These are phyloP conservation scores for Tinospora cordifolia DNA, from an alignment of 164 flowering plant genomes.

Conservation along the genomic window DNA sequence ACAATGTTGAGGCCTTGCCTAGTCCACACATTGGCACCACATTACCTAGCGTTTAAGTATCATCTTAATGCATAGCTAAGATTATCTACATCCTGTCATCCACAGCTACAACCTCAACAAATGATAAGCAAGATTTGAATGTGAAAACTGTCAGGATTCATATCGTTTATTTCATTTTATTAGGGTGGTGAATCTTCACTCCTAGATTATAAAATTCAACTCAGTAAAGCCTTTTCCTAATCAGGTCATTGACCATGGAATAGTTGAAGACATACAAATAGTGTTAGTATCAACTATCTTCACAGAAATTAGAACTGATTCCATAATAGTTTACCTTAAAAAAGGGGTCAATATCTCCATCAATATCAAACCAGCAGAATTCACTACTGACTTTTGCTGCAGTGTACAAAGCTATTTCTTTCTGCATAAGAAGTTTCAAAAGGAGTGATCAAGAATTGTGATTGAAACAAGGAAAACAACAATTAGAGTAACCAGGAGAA, in stretches of 20 bases:
- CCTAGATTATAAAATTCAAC: neutral
- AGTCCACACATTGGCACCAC: too few species aligned
- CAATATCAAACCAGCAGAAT: slow-evolving; percentile 87
- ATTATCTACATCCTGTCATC: too few species aligned
- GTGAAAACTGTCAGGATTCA: too few species aligned
- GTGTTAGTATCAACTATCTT: neutral
- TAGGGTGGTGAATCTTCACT: neutral
- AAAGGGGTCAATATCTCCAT: slow-evolving; percentile 83
- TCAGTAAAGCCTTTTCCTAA: neutral
- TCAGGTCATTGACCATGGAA: neutral
- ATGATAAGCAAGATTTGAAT: too few species aligned
- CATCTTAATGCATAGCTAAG: too few species aligned
- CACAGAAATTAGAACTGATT: neutral
- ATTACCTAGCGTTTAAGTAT: too few species aligned
- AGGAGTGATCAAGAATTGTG: neutral
- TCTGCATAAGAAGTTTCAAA: slow-evolving; percentile 44
- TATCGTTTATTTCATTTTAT: neutral
- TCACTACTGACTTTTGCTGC: slow-evolving; percentile 69
- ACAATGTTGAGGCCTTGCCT: too few species aligned
- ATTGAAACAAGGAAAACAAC: neutral
- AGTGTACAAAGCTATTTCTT: slow-evolving; percentile 87
- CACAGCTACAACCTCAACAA: too few species aligned
- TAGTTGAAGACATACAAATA: neutral
- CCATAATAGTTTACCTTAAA: slow-evolving; percentile 58
- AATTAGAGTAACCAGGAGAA: neutral